Conservation (phyloP, 352 stramenopile species). For the Peronospora tabacina region DNA sequence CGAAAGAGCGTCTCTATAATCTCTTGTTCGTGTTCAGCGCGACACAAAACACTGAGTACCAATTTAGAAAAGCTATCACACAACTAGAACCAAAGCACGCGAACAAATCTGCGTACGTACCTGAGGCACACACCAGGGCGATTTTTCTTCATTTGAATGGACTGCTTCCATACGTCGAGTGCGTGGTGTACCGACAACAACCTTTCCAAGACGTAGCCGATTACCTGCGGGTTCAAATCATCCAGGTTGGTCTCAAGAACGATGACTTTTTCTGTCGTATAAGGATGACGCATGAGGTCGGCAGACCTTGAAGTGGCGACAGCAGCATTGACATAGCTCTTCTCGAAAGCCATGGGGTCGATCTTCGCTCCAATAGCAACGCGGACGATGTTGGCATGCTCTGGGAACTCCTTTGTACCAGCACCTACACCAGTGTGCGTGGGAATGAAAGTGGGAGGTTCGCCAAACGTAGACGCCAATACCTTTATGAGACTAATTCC, state of each 20-base stretch:
- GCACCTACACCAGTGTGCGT: slow-evolving; percentile 73
- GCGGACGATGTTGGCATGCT: slow-evolving; percentile 88
- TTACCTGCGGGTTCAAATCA: slow-evolving; percentile 83
- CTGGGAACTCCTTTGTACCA: slow-evolving; percentile 85
- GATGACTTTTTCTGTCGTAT: slow-evolving; percentile 42
- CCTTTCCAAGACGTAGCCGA: slow-evolving; percentile 69
- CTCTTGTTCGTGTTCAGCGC: slow-evolving; percentile 37
- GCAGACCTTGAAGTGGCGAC: slow-evolving; percentile 21
- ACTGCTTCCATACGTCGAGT: slow-evolving; percentile 83
- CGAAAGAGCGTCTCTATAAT: slow-evolving; percentile 62
- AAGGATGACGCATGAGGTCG: slow-evolving; percentile 7
- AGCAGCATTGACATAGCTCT: slow-evolving; percentile 33
- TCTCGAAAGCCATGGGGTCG: slow-evolving; percentile 19
- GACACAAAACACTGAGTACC: slow-evolving; percentile 61
- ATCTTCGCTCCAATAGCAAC: slow-evolving; percentile 72
- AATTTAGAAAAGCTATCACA: not conserved
- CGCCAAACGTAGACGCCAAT: slow-evolving; percentile 61
- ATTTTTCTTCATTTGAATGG: slow-evolving; percentile 91
- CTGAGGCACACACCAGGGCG: slow-evolving; percentile 67
- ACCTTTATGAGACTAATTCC: slow-evolving; percentile 92
- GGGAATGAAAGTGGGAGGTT: slow-evolving; percentile 68
- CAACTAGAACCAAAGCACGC: not conserved
- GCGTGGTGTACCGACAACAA: slow-evolving; percentile 54
- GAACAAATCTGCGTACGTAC: slow-evolving; percentile 18
- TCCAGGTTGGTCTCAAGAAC: slow-evolving; percentile 89